phyloP scores from a whole-genome alignment of 805 yeast genomes.

The Myxozyma nipponensis region DNA sequence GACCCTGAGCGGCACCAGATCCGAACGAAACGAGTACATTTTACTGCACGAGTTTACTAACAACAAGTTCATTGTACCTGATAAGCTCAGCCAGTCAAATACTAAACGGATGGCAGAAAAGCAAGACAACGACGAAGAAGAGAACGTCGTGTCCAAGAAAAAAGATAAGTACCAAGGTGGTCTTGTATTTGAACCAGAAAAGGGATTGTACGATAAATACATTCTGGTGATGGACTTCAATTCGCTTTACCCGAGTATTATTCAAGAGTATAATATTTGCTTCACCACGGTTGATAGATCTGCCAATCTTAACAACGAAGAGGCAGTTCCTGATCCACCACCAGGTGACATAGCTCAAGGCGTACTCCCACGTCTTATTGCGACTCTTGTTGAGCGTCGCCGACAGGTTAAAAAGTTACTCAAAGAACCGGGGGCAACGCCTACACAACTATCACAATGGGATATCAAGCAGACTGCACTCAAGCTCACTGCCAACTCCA shows the following conservation, averaged over 20 bases:
- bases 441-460: constrained; percentile 53
- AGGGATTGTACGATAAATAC: constrained; percentile 85
- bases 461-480: constrained; percentile 95
- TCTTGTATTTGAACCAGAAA: constrained; percentile 92
- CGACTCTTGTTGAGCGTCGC: constrained; percentile 83
- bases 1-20: constrained; percentile 90
- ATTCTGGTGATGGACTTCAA: constrained; percentile 97
- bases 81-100: constrained; percentile 46
- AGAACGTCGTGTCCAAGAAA: constrained; percentile 43
- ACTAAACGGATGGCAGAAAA: constrained; percentile 27
- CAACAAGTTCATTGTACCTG: constrained; percentile 82
- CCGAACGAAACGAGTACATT: constrained; percentile 92
- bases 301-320: constrained; percentile 42
- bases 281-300: constrained; percentile 88
- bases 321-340: constrained; percentile 69
- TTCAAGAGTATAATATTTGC: constrained; percentile 95
- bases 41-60: constrained; percentile 84
- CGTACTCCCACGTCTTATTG: constrained; percentile 78
- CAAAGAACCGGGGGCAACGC: constrained; percentile 65
- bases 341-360: constrained; percentile 58
- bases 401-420: constrained; percentile 83
- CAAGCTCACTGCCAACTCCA: constrained; percentile 96
- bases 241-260: constrained; percentile 92
- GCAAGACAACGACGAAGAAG: constrained; percentile 37
- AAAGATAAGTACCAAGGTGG: constrained; percentile 88